Conservation (phyloP, 2,329 filamentous ascomycete genomes). For the Cercospora brassicicola region DNA sequence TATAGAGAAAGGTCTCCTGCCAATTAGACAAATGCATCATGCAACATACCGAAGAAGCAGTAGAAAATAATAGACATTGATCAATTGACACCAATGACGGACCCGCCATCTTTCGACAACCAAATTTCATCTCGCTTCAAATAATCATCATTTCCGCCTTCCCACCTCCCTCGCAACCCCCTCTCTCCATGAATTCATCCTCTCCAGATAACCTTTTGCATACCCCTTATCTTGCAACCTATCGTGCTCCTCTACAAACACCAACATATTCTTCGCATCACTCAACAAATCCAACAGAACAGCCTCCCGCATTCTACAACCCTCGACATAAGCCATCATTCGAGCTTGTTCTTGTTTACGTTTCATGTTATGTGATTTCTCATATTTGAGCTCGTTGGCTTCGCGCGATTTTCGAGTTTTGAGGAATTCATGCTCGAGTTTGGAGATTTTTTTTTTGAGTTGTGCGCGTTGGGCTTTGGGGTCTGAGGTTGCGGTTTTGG, state of each 20-base stretch:
- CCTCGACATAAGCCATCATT: constrained; percentile 7
- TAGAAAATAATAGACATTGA: neutral
- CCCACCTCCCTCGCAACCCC: neutral
- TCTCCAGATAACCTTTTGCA: constrained; percentile 2
- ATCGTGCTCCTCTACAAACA: neutral
- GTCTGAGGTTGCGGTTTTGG: neutral
- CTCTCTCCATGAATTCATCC: constrained; percentile 6
- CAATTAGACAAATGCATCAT: neutral
- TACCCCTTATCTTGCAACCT: neutral
- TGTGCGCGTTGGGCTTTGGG: neutral
- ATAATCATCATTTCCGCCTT: neutral
- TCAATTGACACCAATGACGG: neutral
- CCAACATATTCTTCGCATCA: neutral
- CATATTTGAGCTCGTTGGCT: constrained; percentile 1
- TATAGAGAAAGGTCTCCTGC: neutral
- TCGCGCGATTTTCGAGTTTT: constrained; percentile 1
- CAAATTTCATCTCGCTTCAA: too few relatives aligned
- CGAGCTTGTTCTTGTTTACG: neutral
- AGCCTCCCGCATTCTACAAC: constrained; percentile 1
- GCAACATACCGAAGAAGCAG: neutral
- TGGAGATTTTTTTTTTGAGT: constrained; percentile 1
- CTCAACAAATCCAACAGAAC: neutral
- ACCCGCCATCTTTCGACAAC: neutral
- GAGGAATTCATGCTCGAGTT: constrained; percentile 3
- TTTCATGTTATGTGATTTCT: neutral